Conservation (phyloP, 257 asterid species). For the Parsonsia alboflavescens region DNA sequence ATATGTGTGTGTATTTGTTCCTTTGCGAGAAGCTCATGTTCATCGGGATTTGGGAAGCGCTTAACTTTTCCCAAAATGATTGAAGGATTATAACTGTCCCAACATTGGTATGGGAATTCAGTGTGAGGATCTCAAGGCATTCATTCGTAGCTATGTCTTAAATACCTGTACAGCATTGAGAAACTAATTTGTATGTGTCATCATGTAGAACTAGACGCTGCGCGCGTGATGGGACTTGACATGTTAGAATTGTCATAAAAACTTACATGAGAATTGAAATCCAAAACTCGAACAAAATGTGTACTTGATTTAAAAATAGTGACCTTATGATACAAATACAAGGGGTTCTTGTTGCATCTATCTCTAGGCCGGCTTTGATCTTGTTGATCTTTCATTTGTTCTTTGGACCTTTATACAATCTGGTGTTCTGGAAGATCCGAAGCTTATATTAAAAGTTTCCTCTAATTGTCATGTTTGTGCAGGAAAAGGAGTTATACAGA, state of each 20-base stretch:
- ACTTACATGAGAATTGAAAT: not conserved
- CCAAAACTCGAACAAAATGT: not conserved
- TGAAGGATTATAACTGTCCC: not conserved
- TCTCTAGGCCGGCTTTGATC: not conserved
- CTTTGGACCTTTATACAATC: not conserved
- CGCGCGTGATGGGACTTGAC: too few species aligned
- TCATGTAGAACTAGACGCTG: not conserved
- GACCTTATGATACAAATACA: not conserved
- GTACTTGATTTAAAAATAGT: not conserved
- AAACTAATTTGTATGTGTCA: not conserved
- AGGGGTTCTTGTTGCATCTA: not conserved
- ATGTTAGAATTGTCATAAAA: not conserved
- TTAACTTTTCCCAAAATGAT: too few species aligned
- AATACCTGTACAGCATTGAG: not conserved
- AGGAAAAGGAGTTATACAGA: constrained; percentile 94
- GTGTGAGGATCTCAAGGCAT: not conserved
- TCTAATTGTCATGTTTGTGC: not conserved
- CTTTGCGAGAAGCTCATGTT: not conserved
- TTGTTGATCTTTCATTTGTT: not conserved
- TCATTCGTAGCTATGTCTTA: not conserved
- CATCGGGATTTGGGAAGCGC: too few species aligned
- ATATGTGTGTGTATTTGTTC: not conserved
- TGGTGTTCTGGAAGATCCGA: not conserved
- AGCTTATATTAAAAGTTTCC: not conserved
- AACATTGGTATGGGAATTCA: not conserved